These are phyloP conservation scores for Sequoia sempervirens DNA, from an alignment of 75 land plant genomes.

Conservation along the genomic window DNA sequence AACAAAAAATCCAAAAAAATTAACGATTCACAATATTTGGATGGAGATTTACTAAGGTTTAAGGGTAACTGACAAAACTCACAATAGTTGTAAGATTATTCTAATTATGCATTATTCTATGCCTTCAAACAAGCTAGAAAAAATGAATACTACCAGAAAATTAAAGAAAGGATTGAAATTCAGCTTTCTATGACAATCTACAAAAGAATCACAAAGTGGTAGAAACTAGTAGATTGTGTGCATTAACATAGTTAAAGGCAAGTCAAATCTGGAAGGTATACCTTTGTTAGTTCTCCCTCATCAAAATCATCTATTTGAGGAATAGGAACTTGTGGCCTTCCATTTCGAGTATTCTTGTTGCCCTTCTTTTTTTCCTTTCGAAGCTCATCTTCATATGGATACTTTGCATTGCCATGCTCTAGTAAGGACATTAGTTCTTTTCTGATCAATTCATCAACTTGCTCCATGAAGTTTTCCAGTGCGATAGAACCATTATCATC, in stretches of 20 bases:
- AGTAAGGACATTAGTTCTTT: conserved; percentile 67
- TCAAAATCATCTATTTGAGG: conserved; percentile 79
- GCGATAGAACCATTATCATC: conserved; percentile 71
- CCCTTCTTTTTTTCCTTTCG: conserved; percentile 66
- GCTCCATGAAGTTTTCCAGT: conserved; percentile 66
- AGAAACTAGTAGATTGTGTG: not conserved
- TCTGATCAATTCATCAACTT: conserved; percentile 81
- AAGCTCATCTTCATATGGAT: conserved; percentile 68
- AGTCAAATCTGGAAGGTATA: conserved; percentile 22
- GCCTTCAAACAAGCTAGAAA: not conserved
- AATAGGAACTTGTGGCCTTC: conserved; percentile 29
- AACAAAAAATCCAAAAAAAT: not conserved
- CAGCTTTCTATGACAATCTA: not conserved
- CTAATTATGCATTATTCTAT: no score
- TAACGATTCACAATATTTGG: no score
- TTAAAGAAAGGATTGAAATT: not conserved
- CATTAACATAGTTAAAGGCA: not conserved
- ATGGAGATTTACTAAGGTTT: not conserved
- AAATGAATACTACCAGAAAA: not conserved
- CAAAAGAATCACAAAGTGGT: not conserved
- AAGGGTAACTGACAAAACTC: not conserved
- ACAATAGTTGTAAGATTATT: not conserved
- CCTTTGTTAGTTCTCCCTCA: conserved; percentile 70
- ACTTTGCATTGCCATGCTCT: conserved; percentile 88
- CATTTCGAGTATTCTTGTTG: conserved; percentile 38